Base-by-base conservation (phyloP, 2,329 filamentous ascomycete genomes). In the Claviceps maximensis region DNA sequence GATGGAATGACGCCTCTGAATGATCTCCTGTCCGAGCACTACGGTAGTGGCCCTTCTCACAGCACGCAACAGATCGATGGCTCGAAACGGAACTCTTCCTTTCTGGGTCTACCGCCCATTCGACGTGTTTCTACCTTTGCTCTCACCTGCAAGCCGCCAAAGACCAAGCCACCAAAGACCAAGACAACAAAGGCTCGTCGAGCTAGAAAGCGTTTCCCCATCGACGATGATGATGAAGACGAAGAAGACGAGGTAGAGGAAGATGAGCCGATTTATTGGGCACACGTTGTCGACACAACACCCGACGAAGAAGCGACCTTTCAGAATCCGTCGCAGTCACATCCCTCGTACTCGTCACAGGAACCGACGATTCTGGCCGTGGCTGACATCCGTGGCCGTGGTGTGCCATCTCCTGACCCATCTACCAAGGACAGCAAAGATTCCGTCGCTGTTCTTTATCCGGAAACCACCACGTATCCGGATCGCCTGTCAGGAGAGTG, bases 31-130 rank as follows among this genome's bases (percentile, higher is more conserved):
- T 29, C 51, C 31, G 54, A 56, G 21, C 54, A 56, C 23, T 48
- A 50, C 23, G 51, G 51, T 17, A 48, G 54, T 29, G 54, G 19
- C 15, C 47, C 54, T 5, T 55, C 56, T 19, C 58, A 56, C 44
- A 51, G 55, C 52, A 57, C 47, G 45, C 53, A 23, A 51, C 55
- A 51, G 31, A 53, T 54, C 12, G 60, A 62, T 47, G 58, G 58
- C n/a, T 67, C 71, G 38, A 65, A 70, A 41, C 69, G 74, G 33
- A 66, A 71, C 12, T 69, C 74, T 1, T 79, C 77, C 1, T 83
- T 83, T 56, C 67, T 75, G 23, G 77, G 77, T 1, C 63, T 84
- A 40, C 80, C 80, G 3, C 78, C 77, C 1, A 80, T 83, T 54
- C 73, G 78, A 47, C 72, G 78, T 33, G 74, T 72, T 15, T 82